A percentile compares a stretch with the other conserved stretches of the same genome.
phyloP scores from a whole-genome alignment of 163 green algal species.

The Volvox carteri region DNA sequence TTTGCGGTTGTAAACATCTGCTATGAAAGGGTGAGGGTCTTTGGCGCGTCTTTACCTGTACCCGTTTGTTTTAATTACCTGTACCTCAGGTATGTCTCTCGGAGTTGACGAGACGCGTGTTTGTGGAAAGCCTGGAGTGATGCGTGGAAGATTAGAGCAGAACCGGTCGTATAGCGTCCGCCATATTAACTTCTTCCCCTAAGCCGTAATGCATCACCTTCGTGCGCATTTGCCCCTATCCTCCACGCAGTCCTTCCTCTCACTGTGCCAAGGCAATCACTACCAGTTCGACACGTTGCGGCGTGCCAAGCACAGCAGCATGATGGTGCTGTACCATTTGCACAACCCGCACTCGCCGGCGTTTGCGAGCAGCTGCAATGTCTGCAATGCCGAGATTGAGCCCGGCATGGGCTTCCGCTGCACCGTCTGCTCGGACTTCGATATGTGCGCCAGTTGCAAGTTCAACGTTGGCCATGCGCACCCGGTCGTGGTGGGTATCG shows the following conservation, averaged over 20 bases:
- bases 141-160: too few relatives aligned
- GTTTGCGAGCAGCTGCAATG: constrained; percentile 94
- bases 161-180: too few relatives aligned
- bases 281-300: constrained; percentile 99
- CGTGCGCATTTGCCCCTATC: neutral
- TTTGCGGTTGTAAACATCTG: too few relatives aligned
- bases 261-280: constrained; percentile 98
- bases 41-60: too few relatives aligned
- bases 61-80: too few relatives aligned
- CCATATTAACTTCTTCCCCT: too few relatives aligned
- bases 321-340: constrained; percentile 99
- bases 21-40: too few relatives aligned
- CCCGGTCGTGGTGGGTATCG: constrained; percentile 75
- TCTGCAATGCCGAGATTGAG: constrained; percentile 93
- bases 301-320: constrained; percentile 97
- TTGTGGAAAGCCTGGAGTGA: too few relatives aligned
- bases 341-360: constrained; percentile 96
- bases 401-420: constrained; percentile 92
- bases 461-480: constrained; percentile 82
- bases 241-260: constrained; percentile 88
- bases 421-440: constrained; percentile 94
- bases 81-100: too few relatives aligned
- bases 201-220: too few relatives aligned
- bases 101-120: too few relatives aligned
- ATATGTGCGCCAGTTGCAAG: constrained; percentile 93